Evolutionary conservation across 2,329 filamentous ascomycete species (phyloP).

Genomic region (Orbilia ellipsospora): DNA sequence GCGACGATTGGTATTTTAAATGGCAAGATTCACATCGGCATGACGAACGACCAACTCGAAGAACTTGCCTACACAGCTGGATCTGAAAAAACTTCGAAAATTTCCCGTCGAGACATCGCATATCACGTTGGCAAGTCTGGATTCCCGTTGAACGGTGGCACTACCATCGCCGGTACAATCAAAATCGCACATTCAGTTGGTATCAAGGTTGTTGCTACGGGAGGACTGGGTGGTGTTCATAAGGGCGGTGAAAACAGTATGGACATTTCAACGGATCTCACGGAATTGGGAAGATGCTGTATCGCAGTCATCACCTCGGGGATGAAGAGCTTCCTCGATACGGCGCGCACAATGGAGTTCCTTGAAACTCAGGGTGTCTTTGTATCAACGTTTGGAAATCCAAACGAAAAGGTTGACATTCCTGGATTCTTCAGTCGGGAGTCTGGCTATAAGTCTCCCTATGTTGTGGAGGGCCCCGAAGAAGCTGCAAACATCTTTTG

Average conservation of each 20-base stretch:
- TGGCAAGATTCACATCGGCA: constrained; percentile 82
- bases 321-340: constrained; percentile 96
- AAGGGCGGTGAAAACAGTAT: constrained; percentile 85
- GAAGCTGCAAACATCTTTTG: constrained; percentile 90
- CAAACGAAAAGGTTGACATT: constrained; percentile 76
- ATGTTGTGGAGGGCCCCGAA: constrained; percentile 76
- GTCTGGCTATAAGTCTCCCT: constrained; percentile 82
- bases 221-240: constrained; percentile 93
- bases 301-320: constrained; percentile 90
- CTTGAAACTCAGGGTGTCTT: constrained; percentile 76
- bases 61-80: constrained; percentile 75
- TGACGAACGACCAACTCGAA: constrained; percentile 77
- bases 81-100: constrained; percentile 77
- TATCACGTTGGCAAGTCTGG: constrained; percentile 81
- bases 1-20: constrained; percentile 90
- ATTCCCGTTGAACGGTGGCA: constrained; percentile 78
- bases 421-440: constrained; percentile 93
- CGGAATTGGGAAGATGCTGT: constrained; percentile 87
- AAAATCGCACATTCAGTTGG: constrained; percentile 85
- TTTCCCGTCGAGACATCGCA: constrained; percentile 86
- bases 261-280: constrained; percentile 95
- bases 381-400: constrained; percentile 85
- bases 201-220: constrained; percentile 92
- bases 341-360: constrained; percentile 84
- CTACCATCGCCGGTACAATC: constrained; percentile 94